phyloP scores from a whole-genome alignment of 768 basidiomycete species.

The Asterophora lycoperdoides region DNA sequence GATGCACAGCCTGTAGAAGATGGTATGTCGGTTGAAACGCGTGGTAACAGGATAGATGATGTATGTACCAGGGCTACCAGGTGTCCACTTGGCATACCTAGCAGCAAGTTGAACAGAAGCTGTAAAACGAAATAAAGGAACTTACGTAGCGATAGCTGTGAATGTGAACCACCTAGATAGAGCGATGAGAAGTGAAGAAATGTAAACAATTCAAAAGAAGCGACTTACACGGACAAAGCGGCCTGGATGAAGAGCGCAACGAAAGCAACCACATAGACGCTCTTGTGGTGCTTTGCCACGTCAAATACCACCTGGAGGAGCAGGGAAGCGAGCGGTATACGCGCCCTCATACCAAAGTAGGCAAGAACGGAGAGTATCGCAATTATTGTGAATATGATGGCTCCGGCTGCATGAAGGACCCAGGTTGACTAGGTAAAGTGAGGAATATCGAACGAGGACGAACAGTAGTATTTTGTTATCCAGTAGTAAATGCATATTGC shows the following conservation, averaged over 20 bases:
- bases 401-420: constrained; percentile 51
- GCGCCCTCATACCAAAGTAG: constrained; percentile 66
- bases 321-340: constrained; percentile 76
- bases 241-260: constrained; percentile 68
- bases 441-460: constrained; percentile 19
- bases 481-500: constrained; percentile 75
- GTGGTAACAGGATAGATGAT: constrained; percentile 13
- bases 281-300: constrained; percentile 63
- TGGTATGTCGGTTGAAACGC: background rate
- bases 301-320: constrained; percentile 83
- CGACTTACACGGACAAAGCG: constrained; percentile 58
- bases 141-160: constrained; percentile 67
- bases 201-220: background rate
- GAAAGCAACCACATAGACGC: constrained; percentile 71
- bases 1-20: constrained; percentile 41
- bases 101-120: background rate
- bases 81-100: constrained; percentile 68
- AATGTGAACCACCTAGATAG: constrained; percentile 68
- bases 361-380: constrained; percentile 70
- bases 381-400: constrained; percentile 80
- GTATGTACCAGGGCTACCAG: constrained; percentile 59
- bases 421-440: background rate
- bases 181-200: constrained; percentile 4
- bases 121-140: background rate
- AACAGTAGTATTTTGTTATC: constrained; percentile 67